phyloP scores from a whole-genome alignment of 352 stramenopile genomes.

The Lagenidium sp. region DNA sequence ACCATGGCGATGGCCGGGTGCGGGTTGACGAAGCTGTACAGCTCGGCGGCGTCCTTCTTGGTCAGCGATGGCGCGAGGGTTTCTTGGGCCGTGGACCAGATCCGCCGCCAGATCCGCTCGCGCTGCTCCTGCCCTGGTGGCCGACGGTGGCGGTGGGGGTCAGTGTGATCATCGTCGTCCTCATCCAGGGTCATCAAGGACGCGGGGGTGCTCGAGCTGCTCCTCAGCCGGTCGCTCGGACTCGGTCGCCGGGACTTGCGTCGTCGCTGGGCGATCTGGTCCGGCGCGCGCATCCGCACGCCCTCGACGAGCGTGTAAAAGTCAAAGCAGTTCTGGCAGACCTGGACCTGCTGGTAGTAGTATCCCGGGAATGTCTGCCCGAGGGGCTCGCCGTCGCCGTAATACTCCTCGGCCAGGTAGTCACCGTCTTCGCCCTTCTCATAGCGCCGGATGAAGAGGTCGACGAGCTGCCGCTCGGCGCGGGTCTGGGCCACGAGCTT shows the following conservation, averaged over 20 bases:
- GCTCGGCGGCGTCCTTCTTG: conserved; percentile 65
- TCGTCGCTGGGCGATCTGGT: conserved; percentile 22
- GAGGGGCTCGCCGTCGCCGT: conserved; percentile 64
- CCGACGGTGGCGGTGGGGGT: background rate
- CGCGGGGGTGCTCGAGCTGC: background rate
- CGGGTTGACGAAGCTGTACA: conserved; percentile 75
- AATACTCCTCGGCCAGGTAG: conserved; percentile 67
- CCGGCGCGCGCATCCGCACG: conserved; percentile 55
- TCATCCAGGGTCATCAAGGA: background rate
- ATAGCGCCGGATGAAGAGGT: conserved; percentile 73
- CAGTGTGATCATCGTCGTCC: background rate
- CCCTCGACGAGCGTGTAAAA: conserved; percentile 74
- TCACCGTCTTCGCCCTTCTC: conserved; percentile 64
- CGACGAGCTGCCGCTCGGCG: conserved; percentile 69
- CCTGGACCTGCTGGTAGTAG: conserved; percentile 76
- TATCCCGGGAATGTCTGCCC: conserved; percentile 71
- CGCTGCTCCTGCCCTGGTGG: too few species aligned
- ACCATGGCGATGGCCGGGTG: conserved; percentile 77
- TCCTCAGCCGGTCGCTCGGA: too few species aligned
- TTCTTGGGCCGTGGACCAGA: conserved; percentile 24
- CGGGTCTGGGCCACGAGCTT: conserved; percentile 73
- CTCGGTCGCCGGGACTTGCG: background rate
- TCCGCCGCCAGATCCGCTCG: conserved; percentile 25
- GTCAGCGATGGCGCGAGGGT: conserved; percentile 12
- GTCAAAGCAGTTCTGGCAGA: conserved; percentile 71